Conservation (phyloP, 2,329 filamentous ascomycete genomes). For the Fonsecaea pedrosoi region DNA sequence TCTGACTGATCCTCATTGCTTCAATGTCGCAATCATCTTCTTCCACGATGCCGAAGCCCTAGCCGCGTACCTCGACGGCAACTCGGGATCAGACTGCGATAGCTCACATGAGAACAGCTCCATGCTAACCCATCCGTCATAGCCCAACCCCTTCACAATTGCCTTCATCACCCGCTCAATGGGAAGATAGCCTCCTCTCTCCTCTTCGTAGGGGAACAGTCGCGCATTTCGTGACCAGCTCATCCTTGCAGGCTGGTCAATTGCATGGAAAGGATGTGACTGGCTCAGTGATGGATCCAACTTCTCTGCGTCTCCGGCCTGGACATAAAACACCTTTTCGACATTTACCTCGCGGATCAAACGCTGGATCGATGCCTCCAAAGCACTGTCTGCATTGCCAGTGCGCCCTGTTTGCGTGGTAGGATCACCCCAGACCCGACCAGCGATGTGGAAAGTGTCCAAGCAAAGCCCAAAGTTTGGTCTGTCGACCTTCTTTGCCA, state of each 20-base stretch:
- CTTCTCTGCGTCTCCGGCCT: slow-evolving; percentile 75
- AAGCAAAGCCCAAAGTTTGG: slow-evolving; percentile 77
- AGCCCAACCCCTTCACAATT: slow-evolving; percentile 69
- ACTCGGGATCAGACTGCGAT: background rate
- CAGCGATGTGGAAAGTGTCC: slow-evolving; percentile 80
- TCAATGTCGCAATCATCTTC: background rate
- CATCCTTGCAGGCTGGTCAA: slow-evolving; percentile 69
- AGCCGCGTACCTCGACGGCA: background rate
- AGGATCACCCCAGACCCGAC: slow-evolving; percentile 73
- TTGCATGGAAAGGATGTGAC: slow-evolving; percentile 64
- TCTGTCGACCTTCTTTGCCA: slow-evolving; percentile 69
- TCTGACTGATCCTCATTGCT: background rate
- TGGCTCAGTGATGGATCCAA: slow-evolving; percentile 64
- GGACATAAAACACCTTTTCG: slow-evolving; percentile 74
- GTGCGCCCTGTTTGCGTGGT: slow-evolving; percentile 59
- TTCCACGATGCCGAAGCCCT: slow-evolving; percentile 17
- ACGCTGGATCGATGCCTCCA: slow-evolving; percentile 61
- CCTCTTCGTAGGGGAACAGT: slow-evolving; percentile 69
- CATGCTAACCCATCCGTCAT: slow-evolving; percentile 46
- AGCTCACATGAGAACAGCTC: slow-evolving; percentile 29
- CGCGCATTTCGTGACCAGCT: slow-evolving; percentile 80
- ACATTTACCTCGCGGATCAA: slow-evolving; percentile 64
- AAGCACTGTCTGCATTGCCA: slow-evolving; percentile 60
- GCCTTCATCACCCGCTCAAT: slow-evolving; percentile 65
- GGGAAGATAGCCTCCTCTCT: slow-evolving; percentile 71